Percentiles rank a stretch among this genome's conserved stretches.
These are phyloP conservation scores for Hypericum perforatum DNA, from an alignment of 345 rosid genomes.

Conservation along the genomic window DNA sequence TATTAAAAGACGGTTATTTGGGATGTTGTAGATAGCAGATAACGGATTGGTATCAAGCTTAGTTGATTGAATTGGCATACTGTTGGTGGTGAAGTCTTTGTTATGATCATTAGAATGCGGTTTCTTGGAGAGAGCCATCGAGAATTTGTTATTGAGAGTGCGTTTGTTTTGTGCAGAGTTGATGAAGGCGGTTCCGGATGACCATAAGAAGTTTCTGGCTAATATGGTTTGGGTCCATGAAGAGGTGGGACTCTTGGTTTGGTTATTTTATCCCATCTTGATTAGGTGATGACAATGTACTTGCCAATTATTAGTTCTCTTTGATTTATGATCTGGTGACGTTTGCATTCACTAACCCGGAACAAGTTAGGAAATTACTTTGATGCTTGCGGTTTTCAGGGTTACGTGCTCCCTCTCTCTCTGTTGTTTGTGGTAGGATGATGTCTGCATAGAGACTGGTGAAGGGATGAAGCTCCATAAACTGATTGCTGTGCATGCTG, in stretches of 20 bases:
- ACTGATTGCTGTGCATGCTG: constrained; percentile 75
- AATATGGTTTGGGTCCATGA: constrained; percentile 80
- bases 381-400: too few species aligned
- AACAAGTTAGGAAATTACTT: too few species aligned
- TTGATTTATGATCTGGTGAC: not conserved
- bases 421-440: constrained; percentile 36
- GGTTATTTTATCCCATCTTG: constrained; percentile 2
- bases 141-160: not conserved
- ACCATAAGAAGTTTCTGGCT: constrained; percentile 76
- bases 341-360: too few species aligned
- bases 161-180: constrained; percentile 37
- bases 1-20: not conserved
- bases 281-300: not conserved
- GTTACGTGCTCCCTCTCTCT: not conserved
- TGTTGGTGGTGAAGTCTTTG: too few species aligned
- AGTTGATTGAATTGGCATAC: too few species aligned
- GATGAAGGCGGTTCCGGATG: constrained; percentile 67
- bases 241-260: constrained; percentile 38
- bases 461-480: constrained; percentile 43
- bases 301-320: not conserved
- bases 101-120: too few species aligned
- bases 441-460: constrained; percentile 44
- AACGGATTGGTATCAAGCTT: too few species aligned
- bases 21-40: not conserved
- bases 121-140: too few species aligned